Conservation (phyloP, 2,329 filamentous ascomycete genomes). For the Penicillium sp. region DNA sequence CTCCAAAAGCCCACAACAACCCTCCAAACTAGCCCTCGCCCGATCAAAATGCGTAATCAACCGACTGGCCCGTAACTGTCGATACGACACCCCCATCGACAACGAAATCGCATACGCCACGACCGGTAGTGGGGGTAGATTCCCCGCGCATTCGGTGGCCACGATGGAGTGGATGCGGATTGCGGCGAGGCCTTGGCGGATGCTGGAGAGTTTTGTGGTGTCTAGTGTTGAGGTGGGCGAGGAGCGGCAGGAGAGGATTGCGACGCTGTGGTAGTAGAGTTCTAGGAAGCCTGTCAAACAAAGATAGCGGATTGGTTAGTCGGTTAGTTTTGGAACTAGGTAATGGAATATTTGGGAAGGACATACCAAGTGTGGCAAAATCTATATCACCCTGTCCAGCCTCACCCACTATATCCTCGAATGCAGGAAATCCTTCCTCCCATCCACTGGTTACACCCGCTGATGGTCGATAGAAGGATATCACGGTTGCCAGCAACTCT, state of each 20-base stretch:
- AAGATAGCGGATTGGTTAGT: slow-evolving; percentile 6
- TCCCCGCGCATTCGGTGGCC: slow-evolving; percentile 51
- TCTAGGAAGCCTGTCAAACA: slow-evolving; percentile 54
- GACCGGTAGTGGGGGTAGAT: slow-evolving; percentile 60
- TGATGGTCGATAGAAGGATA: slow-evolving; percentile 48
- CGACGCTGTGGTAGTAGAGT: slow-evolving; percentile 63
- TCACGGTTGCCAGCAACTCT: slow-evolving; percentile 46
- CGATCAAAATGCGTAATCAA: slow-evolving; percentile 49
- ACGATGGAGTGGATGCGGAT: slow-evolving; percentile 61
- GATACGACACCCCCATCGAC: slow-evolving; percentile 63
- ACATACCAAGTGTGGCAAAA: slow-evolving; percentile 38
- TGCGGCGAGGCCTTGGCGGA: slow-evolving; percentile 62
- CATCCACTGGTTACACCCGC: slow-evolving; percentile 44
- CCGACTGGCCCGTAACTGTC: slow-evolving; percentile 60
- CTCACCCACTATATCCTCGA: slow-evolving; percentile 43
- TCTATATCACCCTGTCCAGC: slow-evolving; percentile 35
- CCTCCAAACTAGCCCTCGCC: slow-evolving; percentile 44
- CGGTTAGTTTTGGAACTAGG: not conserved
- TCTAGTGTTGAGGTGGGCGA: slow-evolving; percentile 42
- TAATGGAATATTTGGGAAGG: not conserved
- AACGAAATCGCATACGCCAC: slow-evolving; percentile 63
- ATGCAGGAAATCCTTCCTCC: slow-evolving; percentile 48
- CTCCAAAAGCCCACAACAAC: slow-evolving; percentile 46
- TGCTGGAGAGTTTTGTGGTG: slow-evolving; percentile 57
- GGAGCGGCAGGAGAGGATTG: slow-evolving; percentile 62